These are phyloP conservation scores for Diphasiastrum complanatum DNA, from an alignment of 83 land plant genomes.

Conservation along the genomic window DNA sequence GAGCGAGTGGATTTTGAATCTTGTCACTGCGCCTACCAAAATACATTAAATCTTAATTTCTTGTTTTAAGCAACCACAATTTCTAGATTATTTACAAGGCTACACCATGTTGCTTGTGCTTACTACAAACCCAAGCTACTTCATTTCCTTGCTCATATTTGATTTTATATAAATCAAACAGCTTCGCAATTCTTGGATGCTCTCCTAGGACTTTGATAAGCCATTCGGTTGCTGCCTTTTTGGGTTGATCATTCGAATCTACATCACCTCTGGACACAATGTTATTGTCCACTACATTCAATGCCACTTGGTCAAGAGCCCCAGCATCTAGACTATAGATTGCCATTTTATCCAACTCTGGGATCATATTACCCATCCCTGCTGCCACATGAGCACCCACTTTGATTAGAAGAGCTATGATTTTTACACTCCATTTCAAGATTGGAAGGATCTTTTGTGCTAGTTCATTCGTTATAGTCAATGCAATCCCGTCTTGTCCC, in stretches of 20 bases:
- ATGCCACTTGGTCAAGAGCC: no score
- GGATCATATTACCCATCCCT: slow-evolving; percentile 62
- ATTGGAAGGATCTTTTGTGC: no score
- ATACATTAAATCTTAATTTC: no score
- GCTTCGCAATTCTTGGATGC: slow-evolving; percentile 53
- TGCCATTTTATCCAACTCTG: slow-evolving; percentile 51
- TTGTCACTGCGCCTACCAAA: no score
- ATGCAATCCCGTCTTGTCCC: background rate
- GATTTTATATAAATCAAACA: slow-evolving; percentile 57
- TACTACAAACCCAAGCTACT: slow-evolving; percentile 58
- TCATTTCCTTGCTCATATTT: slow-evolving; percentile 50
- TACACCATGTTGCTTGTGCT: slow-evolving; percentile 33
- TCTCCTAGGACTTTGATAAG: slow-evolving; percentile 35
- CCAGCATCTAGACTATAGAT: slow-evolving; percentile 35
- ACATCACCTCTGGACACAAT: slow-evolving; percentile 37
- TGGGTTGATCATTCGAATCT: no score
- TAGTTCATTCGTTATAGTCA: background rate
- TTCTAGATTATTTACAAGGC: no score
- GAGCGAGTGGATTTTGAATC: no score
- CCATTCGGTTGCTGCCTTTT: slow-evolving; percentile 58
- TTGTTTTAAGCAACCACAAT: no score
- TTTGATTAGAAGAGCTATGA: slow-evolving; percentile 51
- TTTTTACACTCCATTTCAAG: no score
- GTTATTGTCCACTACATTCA: slow-evolving; percentile 23
- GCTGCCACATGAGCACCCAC: slow-evolving; percentile 62